A percentile compares a stretch with the other conserved stretches of the same genome.
These are phyloP conservation scores for Gyromitra esculenta DNA, from an alignment of 2,329 filamentous ascomycete genomes.

Conservation along the genomic window DNA sequence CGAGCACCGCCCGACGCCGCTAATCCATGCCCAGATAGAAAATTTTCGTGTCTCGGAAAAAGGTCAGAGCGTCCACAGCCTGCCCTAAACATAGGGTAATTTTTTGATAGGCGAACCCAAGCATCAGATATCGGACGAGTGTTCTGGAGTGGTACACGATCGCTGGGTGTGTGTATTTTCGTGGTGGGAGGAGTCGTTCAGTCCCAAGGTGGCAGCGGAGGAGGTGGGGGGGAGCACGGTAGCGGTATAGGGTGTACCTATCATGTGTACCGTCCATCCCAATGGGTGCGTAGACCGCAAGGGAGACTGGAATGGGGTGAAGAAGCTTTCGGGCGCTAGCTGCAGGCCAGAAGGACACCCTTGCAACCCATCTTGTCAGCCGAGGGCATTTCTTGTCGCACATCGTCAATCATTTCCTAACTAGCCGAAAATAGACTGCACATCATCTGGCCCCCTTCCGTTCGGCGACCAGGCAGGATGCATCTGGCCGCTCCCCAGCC, in stretches of 20 bases:
- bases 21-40: slow-evolving; percentile 43
- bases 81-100: slow-evolving; percentile 45
- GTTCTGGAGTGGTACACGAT: slow-evolving; percentile 32
- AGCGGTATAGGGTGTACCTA: slow-evolving; percentile 39
- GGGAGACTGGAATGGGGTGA: slow-evolving; percentile 48
- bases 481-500: slow-evolving; percentile 53
- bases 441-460: slow-evolving; percentile 53
- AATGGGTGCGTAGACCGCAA: slow-evolving; percentile 40
- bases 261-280: slow-evolving; percentile 32
- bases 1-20: slow-evolving; percentile 40
- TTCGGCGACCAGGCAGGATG: slow-evolving; percentile 53
- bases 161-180: slow-evolving; percentile 23
- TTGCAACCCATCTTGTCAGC: slow-evolving; percentile 54
- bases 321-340: slow-evolving; percentile 51
- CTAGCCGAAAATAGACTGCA: slow-evolving; percentile 46
- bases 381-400: slow-evolving; percentile 49
- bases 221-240: slow-evolving; percentile 1
- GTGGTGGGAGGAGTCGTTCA: not conserved
- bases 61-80: slow-evolving; percentile 52
- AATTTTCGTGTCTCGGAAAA: slow-evolving; percentile 53
- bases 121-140: slow-evolving; percentile 37
- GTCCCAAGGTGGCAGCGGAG: not conserved
- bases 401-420: slow-evolving; percentile 53
- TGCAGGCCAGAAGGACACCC: slow-evolving; percentile 43
- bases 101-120: slow-evolving; percentile 37